Percentiles rank a stretch among this genome's conserved stretches.
These are phyloP conservation scores for Aureobasidium sp. DNA, from an alignment of 2,329 filamentous ascomycete genomes.

Conservation along the genomic window DNA sequence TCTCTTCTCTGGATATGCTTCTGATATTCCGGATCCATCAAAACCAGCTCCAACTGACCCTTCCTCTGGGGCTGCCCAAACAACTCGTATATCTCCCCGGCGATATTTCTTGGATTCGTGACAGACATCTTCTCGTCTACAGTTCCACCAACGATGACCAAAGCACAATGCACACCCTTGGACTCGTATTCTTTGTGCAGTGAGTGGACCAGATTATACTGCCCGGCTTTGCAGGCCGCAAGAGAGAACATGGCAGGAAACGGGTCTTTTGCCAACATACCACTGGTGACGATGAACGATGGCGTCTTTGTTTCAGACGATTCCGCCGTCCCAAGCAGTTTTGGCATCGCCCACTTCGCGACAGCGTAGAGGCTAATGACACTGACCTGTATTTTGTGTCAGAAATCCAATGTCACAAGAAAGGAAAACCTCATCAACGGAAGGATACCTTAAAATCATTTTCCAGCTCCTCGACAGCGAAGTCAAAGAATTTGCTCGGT, in stretches of 20 bases:
- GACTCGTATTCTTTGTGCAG: conserved; percentile 36
- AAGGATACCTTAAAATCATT: conserved; percentile 44
- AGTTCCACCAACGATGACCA: conserved; percentile 40
- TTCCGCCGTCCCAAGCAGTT: conserved; percentile 26
- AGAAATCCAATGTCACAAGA: background rate
- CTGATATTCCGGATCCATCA: background rate
- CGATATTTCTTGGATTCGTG: conserved; percentile 41
- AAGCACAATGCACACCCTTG: conserved; percentile 40
- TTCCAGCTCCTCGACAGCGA: conserved; percentile 39
- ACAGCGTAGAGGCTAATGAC: conserved; percentile 43
- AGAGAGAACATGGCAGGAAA: conserved; percentile 43
- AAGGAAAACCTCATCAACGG: background rate
- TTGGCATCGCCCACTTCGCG: conserved; percentile 42
- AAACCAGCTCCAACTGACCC: background rate
- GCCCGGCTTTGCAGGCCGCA: conserved; percentile 46
- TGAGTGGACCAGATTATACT: conserved; percentile 45
- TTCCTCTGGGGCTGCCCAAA: conserved; percentile 30
- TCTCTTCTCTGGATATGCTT: background rate
- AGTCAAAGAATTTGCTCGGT: conserved; percentile 36
- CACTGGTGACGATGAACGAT: conserved; percentile 23
- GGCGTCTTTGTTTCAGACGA: background rate
- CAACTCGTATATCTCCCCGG: conserved; percentile 38
- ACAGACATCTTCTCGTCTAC: background rate
- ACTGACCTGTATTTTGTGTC: background rate
- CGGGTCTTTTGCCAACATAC: conserved; percentile 42